A percentile compares a stretch with the other conserved stretches of the same genome.
These are phyloP conservation scores for Albatrellus ellisii DNA, from an alignment of 768 basidiomycete genomes.

Conservation along the genomic window DNA sequence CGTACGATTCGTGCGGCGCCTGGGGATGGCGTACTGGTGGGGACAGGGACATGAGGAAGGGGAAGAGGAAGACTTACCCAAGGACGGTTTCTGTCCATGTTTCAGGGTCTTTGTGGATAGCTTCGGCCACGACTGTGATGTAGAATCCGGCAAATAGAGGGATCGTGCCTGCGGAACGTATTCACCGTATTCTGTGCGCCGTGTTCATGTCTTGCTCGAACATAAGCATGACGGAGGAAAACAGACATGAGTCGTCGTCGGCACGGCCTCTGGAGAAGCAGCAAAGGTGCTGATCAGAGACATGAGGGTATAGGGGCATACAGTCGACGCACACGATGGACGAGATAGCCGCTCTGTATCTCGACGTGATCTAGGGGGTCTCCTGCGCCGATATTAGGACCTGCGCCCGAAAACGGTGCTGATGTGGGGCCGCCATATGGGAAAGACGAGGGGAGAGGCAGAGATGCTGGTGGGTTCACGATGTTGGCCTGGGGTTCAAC, in stretches of 20 bases:
- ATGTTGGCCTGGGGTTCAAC: constrained; percentile 8
- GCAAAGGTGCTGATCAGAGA: neutral
- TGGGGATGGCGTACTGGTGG: constrained; percentile 20
- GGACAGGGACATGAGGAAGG: neutral
- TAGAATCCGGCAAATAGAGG: too few relatives aligned
- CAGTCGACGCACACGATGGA: constrained; percentile 62
- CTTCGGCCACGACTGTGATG: constrained; percentile 74
- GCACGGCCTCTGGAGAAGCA: constrained; percentile 46
- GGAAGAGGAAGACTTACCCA: constrained; percentile 36
- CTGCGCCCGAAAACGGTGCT: too few relatives aligned
- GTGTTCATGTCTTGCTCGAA: constrained; percentile 76
- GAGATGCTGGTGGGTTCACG: constrained; percentile 15
- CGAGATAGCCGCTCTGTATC: constrained; percentile 47
- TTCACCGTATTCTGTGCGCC: constrained; percentile 56
- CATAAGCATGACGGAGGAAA: constrained; percentile 73
- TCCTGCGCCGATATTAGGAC: constrained; percentile 14
- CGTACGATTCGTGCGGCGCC: constrained; percentile 55
- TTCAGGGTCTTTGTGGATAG: constrained; percentile 58
- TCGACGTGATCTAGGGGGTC: constrained; percentile 43
- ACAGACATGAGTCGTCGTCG: constrained; percentile 94
- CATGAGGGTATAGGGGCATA: too few relatives aligned
- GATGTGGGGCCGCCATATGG: too few relatives aligned
- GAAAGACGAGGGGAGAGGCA: too few relatives aligned
- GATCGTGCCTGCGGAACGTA: constrained; percentile 27
- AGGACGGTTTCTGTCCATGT: constrained; percentile 79